A percentile compares a stretch with the other conserved stretches of the same genome.
Evolutionary conservation across 805 yeast species (phyloP).

Genomic region (Saitoella complicata): DNA sequence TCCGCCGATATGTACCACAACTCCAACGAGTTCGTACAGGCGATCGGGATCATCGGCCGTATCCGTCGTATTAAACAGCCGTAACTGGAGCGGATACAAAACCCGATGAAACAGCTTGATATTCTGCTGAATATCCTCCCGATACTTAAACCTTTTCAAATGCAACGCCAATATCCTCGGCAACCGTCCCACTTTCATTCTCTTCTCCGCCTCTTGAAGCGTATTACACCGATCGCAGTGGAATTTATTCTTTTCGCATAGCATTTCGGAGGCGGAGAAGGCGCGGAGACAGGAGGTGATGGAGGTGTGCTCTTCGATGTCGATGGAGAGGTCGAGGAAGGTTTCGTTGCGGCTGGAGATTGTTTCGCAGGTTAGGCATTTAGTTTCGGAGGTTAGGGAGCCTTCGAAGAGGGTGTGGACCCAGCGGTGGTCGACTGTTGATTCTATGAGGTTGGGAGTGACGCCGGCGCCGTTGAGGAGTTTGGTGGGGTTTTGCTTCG

Average conservation of each 20-base stretch:
- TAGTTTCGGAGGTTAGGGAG: constrained; percentile 65
- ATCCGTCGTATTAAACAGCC: constrained; percentile 49
- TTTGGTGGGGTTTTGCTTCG: constrained; percentile 1
- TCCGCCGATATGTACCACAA: constrained; percentile 90
- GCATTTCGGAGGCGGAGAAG: constrained; percentile 72
- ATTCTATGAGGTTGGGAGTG: too few relatives aligned
- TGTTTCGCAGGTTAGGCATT: constrained; percentile 78
- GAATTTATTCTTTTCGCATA: constrained; percentile 77
- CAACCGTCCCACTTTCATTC: constrained; percentile 59
- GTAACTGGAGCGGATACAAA: constrained; percentile 55
- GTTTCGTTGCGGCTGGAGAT: constrained; percentile 68
- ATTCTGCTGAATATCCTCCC: constrained; percentile 64
- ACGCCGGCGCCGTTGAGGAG: constrained; percentile 10
- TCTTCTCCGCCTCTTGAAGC: constrained; percentile 83
- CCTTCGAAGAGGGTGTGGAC: constrained; percentile 73
- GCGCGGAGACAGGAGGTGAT: constrained; percentile 64
- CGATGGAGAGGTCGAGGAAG: constrained; percentile 75
- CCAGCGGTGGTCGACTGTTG: constrained; percentile 20
- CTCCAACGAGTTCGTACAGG: constrained; percentile 65
- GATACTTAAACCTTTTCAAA: constrained; percentile 80
- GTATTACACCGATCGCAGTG: constrained; percentile 83
- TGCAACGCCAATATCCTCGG: constrained; percentile 74
- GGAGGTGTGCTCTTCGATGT: constrained; percentile 58
- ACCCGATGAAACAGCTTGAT: constrained; percentile 78
- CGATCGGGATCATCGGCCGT: constrained; percentile 35